Conservation (phyloP, 441 rosid genomes). For the Manihot esculenta region DNA sequence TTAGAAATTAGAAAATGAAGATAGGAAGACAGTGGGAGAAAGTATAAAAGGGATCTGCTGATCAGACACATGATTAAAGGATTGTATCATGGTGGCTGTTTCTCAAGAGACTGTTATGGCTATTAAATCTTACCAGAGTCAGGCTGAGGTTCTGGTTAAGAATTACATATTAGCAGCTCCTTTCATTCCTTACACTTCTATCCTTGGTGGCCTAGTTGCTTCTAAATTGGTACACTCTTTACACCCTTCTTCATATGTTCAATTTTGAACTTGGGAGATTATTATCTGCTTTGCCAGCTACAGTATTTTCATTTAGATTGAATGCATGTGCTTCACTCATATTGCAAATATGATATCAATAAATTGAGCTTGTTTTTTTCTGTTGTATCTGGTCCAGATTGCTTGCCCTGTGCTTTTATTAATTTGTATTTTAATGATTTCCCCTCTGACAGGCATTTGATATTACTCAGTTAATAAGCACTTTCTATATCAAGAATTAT, state of each 20-base stretch:
- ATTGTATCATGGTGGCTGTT: slow-evolving; percentile 32
- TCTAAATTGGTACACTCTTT: slow-evolving; percentile 46
- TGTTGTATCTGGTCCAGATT: not conserved
- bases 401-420: slow-evolving; percentile 29
- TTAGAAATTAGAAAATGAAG: slow-evolving; percentile 19
- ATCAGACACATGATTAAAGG: slow-evolving; percentile 17
- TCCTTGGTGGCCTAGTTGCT: slow-evolving; percentile 48
- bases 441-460: slow-evolving; percentile 38
- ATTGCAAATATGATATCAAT: slow-evolving; percentile 27
- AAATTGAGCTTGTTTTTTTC: slow-evolving; percentile 1
- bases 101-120: slow-evolving; percentile 50
- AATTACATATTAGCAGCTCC: slow-evolving; percentile 52
- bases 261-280: slow-evolving; percentile 9
- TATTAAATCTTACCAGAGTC: slow-evolving; percentile 44
- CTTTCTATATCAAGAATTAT: slow-evolving; percentile 41
- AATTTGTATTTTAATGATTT: slow-evolving; percentile 33
- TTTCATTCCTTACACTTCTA: slow-evolving; percentile 52
- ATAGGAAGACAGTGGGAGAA: slow-evolving; percentile 18
- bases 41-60: slow-evolving; percentile 15
- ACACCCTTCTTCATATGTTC: not conserved
- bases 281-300: not conserved
- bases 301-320: not conserved
- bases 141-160: slow-evolving; percentile 49
- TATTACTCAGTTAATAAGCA: slow-evolving; percentile 41
- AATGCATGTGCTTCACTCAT: slow-evolving; percentile 24